Evolutionary conservation across 2,329 filamentous ascomycete species (phyloP).

Genomic region (Apiospora koreana): DNA sequence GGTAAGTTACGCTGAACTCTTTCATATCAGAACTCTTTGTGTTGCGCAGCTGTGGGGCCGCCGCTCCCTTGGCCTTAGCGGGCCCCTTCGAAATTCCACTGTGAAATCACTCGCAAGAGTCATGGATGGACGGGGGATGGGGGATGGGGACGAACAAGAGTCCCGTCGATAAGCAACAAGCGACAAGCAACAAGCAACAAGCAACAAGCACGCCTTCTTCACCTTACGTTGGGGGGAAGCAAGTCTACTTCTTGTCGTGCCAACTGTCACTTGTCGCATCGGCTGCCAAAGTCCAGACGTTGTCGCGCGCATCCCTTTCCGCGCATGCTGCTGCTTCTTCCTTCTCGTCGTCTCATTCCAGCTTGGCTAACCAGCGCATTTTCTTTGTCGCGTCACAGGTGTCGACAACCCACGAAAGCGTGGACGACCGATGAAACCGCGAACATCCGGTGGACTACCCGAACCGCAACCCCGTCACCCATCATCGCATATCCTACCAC

Average conservation of each 20-base stretch:
- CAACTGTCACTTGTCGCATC: conserved; percentile 10
- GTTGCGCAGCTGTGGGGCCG: conserved; percentile 13
- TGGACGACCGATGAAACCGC: conserved; percentile 64
- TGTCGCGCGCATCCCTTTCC: neutral
- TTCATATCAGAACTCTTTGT: neutral
- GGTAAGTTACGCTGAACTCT: conserved; percentile 59
- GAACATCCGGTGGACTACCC: conserved; percentile 50
- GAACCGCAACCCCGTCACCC: conserved; percentile 44
- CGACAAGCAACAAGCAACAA: no score
- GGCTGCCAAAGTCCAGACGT: neutral
- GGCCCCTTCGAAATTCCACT: conserved; percentile 10
- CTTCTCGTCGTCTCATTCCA: conserved; percentile 22
- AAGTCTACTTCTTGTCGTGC: conserved; percentile 12
- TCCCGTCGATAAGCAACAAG: neutral
- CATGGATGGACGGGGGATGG: no score
- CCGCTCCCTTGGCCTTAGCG: conserved; percentile 12
- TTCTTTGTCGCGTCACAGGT: conserved; percentile 38
- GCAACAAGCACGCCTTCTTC: conserved; percentile 6
- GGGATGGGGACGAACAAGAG: neutral
- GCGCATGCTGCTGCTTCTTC: neutral
- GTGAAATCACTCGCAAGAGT: neutral
- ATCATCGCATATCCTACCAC: conserved; percentile 40
- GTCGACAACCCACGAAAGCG: conserved; percentile 56
- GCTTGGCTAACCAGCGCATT: conserved; percentile 10
- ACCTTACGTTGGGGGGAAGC: neutral